These are phyloP conservation scores for Globisporangium sylvaticum DNA, from an alignment of 352 stramenopile genomes.

Conservation along the genomic window DNA sequence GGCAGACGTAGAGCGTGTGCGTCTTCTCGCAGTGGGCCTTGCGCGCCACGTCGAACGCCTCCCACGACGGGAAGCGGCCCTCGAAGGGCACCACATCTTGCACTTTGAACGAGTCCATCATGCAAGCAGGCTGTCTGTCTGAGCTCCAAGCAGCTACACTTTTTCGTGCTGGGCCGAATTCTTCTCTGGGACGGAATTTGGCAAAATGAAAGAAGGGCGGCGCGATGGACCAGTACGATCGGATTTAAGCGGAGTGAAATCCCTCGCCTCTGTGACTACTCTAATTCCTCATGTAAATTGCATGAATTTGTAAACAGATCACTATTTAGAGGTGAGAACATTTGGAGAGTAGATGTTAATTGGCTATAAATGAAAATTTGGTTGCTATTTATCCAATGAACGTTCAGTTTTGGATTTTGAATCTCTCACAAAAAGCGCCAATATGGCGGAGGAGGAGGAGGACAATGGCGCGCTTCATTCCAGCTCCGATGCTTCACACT, in stretches of 20 bases:
- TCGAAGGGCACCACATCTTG: conserved; percentile 69
- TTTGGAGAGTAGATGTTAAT: neutral
- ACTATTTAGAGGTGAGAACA: neutral
- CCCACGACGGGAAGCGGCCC: conserved; percentile 70
- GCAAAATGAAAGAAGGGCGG: neutral
- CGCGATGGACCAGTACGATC: neutral
- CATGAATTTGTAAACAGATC: neutral
- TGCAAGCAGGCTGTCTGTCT: neutral
- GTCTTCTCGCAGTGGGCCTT: conserved; percentile 72
- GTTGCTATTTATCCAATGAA: neutral
- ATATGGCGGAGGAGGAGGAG: neutral
- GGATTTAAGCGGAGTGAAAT: neutral
- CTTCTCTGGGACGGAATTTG: too few relatives aligned
- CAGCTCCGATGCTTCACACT: neutral
- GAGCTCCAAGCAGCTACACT: conserved; percentile 9
- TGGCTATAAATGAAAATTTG: neutral
- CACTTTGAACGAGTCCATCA: conserved; percentile 21
- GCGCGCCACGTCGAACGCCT: conserved; percentile 63
- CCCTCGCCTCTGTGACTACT: neutral
- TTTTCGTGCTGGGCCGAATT: conserved; percentile 26
- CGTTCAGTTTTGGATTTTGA: neutral
- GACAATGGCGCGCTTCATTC: neutral
- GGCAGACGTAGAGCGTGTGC: conserved; percentile 78
- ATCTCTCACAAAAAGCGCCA: too few relatives aligned
- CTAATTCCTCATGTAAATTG: neutral